A percentile compares a stretch with the other conserved stretches of the same genome.
These are phyloP conservation scores for Penicillium sp. DNA, from an alignment of 2,329 filamentous ascomycete genomes.

Conservation along the genomic window DNA sequence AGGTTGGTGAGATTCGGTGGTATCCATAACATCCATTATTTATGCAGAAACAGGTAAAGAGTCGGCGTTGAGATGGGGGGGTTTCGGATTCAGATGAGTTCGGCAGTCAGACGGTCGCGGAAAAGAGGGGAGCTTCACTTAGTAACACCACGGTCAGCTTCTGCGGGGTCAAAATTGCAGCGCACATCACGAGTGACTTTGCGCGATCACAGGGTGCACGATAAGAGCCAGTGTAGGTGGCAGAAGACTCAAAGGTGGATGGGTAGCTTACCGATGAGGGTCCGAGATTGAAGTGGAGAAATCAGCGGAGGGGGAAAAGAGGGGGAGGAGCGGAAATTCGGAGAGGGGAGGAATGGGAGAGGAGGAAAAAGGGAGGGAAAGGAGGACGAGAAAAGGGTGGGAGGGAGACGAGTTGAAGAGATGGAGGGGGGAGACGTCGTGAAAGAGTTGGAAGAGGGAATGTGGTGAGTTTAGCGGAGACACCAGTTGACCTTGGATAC, in stretches of 20 bases:
- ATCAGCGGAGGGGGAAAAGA: constrained; percentile 21
- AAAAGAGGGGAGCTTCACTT: constrained; percentile 12
- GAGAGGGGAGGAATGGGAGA: constrained; percentile 20
- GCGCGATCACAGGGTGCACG: constrained; percentile 1
- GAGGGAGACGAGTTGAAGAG: constrained; percentile 6
- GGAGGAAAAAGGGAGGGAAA: constrained; percentile 16
- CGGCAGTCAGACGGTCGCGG: constrained; percentile 19
- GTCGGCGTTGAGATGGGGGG: constrained; percentile 11
- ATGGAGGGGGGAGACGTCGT: constrained; percentile 8
- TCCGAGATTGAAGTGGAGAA: constrained; percentile 25
- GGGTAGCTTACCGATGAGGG: constrained; percentile 22
- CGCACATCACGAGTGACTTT: not conserved
- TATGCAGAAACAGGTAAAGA: constrained; percentile 24
- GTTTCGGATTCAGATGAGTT: not conserved
- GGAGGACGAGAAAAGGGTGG: constrained; percentile 19
- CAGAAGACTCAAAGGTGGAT: not conserved
- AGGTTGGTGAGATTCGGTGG: constrained; percentile 56
- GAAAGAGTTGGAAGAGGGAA: constrained; percentile 20
- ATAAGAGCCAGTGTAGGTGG: not conserved
- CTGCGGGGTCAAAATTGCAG: constrained; percentile 10
- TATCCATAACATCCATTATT: constrained; percentile 55
- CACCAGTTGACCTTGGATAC: not conserved
- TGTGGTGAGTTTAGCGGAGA: constrained; percentile 24
- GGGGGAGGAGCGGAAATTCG: constrained; percentile 23
- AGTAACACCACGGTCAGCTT: constrained; percentile 8